A percentile compares a stretch with the other conserved stretches of the same genome.
Evolutionary conservation across 1,139 yeast species (phyloP).

Genomic region (Geotrichum cucujoidarum): DNA sequence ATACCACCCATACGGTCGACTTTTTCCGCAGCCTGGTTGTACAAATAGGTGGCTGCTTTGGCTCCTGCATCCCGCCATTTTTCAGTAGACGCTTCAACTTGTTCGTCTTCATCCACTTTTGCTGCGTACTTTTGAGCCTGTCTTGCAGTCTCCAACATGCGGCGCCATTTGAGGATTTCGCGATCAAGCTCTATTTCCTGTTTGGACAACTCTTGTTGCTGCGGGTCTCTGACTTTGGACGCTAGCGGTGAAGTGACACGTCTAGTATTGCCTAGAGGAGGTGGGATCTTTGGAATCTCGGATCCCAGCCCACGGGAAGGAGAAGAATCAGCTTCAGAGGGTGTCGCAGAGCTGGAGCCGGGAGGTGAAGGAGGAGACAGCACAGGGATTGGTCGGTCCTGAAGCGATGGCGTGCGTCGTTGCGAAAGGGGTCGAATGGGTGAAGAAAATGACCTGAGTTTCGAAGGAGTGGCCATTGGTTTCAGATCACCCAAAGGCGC

Average conservation of each 20-base stretch:
- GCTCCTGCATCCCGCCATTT: slow-evolving; percentile 47
- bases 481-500: slow-evolving; percentile 6
- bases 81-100: slow-evolving; percentile 33
- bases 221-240: slow-evolving; percentile 10
- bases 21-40: slow-evolving; percentile 41
- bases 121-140: slow-evolving; percentile 37
- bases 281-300: too few species aligned
- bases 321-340: background rate
- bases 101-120: slow-evolving; percentile 20
- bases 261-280: background rate
- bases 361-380: slow-evolving; percentile 29
- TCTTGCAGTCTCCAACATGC: slow-evolving; percentile 29
- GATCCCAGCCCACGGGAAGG: too few species aligned
- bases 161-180: slow-evolving; percentile 30
- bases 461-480: slow-evolving; percentile 27
- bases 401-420: slow-evolving; percentile 30
- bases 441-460: slow-evolving; percentile 28
- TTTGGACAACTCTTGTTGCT: slow-evolving; percentile 18
- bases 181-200: slow-evolving; percentile 29
- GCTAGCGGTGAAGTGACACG: slow-evolving; percentile 22
- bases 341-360: background rate
- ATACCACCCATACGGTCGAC: slow-evolving; percentile 46
- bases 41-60: slow-evolving; percentile 42
- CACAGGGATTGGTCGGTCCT: slow-evolving; percentile 33
- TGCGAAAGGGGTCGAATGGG: slow-evolving; percentile 20